These are phyloP conservation scores for Cicer bijugum DNA, from an alignment of 306 rosid genomes.

Conservation along the genomic window DNA sequence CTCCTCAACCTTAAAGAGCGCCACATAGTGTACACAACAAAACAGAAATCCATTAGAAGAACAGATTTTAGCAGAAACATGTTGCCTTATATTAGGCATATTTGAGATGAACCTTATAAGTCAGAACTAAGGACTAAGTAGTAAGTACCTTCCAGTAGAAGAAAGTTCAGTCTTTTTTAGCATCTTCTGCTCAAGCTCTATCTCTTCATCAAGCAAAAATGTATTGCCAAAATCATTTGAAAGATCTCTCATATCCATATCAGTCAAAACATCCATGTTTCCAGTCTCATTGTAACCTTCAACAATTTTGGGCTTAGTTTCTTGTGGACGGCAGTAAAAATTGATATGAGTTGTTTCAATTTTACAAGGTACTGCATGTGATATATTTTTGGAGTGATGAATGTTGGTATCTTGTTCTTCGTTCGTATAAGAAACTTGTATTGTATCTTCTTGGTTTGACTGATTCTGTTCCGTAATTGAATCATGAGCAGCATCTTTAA, in stretches of 20 bases:
- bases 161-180: slow-evolving; percentile 57
- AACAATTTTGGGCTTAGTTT: slow-evolving; percentile 33
- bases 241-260: slow-evolving; percentile 56
- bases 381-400: slow-evolving; percentile 44
- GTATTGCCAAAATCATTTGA: slow-evolving; percentile 80
- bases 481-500: slow-evolving; percentile 44
- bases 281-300: slow-evolving; percentile 46
- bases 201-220: slow-evolving; percentile 96
- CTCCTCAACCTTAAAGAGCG: not conserved
- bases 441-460: slow-evolving; percentile 49
- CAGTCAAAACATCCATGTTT: slow-evolving; percentile 49
- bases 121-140: slow-evolving; percentile 28
- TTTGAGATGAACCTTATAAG: not conserved
- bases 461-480: slow-evolving; percentile 38
- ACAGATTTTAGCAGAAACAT: not conserved
- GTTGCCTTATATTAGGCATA: not conserved
- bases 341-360: slow-evolving; percentile 35
- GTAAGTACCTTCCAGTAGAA: slow-evolving; percentile 64
- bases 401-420: slow-evolving; percentile 40
- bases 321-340: slow-evolving; percentile 45
- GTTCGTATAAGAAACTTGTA: slow-evolving; percentile 37
- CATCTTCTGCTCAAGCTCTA: slow-evolving; percentile 77
- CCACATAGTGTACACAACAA: slow-evolving; percentile 7
- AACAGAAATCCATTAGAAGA: slow-evolving; percentile 14
- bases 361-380: slow-evolving; percentile 40